phyloP scores from a whole-genome alignment of 2,329 filamentous ascomycete genomes.

The Didymosphaeria variabile region DNA sequence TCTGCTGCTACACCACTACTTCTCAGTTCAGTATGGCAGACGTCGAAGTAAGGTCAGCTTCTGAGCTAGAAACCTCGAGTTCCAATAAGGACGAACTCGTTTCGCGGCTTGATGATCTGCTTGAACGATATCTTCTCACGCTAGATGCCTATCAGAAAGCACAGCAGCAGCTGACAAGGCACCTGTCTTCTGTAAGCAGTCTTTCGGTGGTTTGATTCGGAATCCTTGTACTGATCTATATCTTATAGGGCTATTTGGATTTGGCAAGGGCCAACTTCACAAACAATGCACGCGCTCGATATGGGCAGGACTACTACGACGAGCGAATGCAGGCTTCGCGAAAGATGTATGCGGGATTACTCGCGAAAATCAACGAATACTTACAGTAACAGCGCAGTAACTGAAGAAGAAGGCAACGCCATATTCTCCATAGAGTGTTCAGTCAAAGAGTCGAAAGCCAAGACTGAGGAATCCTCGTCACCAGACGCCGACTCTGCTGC shows the following conservation, averaged over 20 bases:
- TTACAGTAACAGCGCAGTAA: neutral
- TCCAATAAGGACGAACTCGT: slow-evolving; percentile 41
- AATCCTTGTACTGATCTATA: slow-evolving; percentile 9
- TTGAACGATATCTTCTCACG: slow-evolving; percentile 71
- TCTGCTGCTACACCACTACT: neutral
- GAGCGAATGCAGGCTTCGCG: slow-evolving; percentile 73
- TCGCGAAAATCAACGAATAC: neutral
- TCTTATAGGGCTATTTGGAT: slow-evolving; percentile 54
- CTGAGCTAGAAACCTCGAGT: neutral
- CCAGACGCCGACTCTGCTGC: neutral
- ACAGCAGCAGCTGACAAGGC: slow-evolving; percentile 61
- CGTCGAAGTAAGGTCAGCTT: slow-evolving; percentile 10
- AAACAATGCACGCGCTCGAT: slow-evolving; percentile 69
- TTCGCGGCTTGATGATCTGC: slow-evolving; percentile 66
- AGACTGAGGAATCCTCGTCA: neutral
- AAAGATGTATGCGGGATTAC: slow-evolving; percentile 50
- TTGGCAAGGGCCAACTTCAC: slow-evolving; percentile 81
- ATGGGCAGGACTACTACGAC: slow-evolving; percentile 77
- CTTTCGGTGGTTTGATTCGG: too few relatives aligned
- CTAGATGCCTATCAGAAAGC: slow-evolving; percentile 73
- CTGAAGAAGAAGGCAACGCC: neutral
- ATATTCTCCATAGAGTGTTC: neutral
- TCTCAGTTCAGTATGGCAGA: slow-evolving; percentile 19
- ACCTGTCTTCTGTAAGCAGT: slow-evolving; percentile 63
- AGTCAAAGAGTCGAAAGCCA: too few relatives aligned